A percentile compares a stretch with the other conserved stretches of the same genome.
phyloP scores from a whole-genome alignment of 2,329 filamentous ascomycete genomes.

The Colletotrichum viniferum region DNA sequence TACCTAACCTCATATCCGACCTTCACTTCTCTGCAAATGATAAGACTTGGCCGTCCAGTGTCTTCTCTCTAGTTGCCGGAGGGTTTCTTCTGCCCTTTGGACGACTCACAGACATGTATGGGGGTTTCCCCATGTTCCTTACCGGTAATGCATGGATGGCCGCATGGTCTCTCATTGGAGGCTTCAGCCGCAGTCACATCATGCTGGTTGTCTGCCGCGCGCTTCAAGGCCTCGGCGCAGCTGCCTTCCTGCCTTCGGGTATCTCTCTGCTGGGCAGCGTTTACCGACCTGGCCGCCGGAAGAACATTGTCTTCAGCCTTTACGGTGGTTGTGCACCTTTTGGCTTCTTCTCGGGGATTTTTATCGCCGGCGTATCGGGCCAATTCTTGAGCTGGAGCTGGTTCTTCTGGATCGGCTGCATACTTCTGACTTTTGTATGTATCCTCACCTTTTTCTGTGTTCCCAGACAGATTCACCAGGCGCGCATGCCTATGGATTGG shows the following conservation, averaged over 20 bases:
- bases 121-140: neutral
- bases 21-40: neutral
- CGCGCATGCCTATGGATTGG: conserved; percentile 56
- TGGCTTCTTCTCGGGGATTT: neutral
- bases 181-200: conserved; percentile 65
- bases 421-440: conserved; percentile 50
- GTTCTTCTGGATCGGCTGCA: neutral
- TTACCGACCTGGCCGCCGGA: neutral
- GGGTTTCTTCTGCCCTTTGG: conserved; percentile 35
- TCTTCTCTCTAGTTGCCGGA: conserved; percentile 62
- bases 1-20: neutral
- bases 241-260: conserved; percentile 70
- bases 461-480: neutral
- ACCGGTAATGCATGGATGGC: conserved; percentile 56
- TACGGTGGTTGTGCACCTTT: neutral
- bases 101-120: neutral
- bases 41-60: conserved; percentile 65
- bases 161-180: conserved; percentile 67
- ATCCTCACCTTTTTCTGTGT: conserved; percentile 33
- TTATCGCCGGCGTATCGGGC: neutral
- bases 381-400: neutral
- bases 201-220: conserved; percentile 74
- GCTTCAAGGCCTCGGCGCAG: conserved; percentile 70
- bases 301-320: neutral
- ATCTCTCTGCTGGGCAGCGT: neutral